Evolutionary conservation across 2,329 filamentous ascomycete genomes (phyloP), one percentile per base, ranked within the genome.

Genomic region (Botryosphaeria dothidea): DNA sequence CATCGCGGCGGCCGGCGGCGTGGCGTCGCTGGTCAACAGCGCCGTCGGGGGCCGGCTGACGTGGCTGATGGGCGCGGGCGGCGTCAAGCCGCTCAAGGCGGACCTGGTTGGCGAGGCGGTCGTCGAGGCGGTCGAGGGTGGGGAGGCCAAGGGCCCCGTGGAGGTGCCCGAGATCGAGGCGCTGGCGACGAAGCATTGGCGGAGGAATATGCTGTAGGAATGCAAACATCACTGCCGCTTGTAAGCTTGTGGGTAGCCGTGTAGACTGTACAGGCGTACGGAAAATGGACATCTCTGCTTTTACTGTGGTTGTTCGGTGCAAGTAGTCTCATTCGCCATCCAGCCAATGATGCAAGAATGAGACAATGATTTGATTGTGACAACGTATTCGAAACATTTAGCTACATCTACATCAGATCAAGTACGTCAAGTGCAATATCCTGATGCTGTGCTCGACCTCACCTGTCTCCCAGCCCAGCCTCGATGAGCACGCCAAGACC

Each of bases 31-130:
- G 54, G 87, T 96, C 72, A 97, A 98, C 77, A 85, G 82, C 15
- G 72, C 93, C 52, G 89, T 93, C 1, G 91, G 92, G 6, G 92
- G 92, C 4, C 84, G 90, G 56, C 82, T 99, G 70, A 87, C 88
- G 2, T 85, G 85, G 67, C 83, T 97, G 67, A 88, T 98, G 81
- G 95, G 94, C 0, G 86, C 91, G 0, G 92, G 90, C 34, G 93
- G 89, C 1, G 86, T 90, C 58, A 97, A 97, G 81, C 94, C 95
- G 3, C 78, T 97, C 52, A 92, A 93, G 80, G 94, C 90, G 1
- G 93, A 97, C 75, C 77, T 89, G 6, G 94, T 98, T 2, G 93
- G 92, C 1, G 90, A 96, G 76, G 93, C 94, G 0, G 89, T 96
- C 0, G 90, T 98, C 1, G 93, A 98, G 80, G 92, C 92, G 21